These are phyloP conservation scores for Setomelanomma holmii DNA, from an alignment of 2,329 filamentous ascomycete species.

Conservation along the genomic window DNA sequence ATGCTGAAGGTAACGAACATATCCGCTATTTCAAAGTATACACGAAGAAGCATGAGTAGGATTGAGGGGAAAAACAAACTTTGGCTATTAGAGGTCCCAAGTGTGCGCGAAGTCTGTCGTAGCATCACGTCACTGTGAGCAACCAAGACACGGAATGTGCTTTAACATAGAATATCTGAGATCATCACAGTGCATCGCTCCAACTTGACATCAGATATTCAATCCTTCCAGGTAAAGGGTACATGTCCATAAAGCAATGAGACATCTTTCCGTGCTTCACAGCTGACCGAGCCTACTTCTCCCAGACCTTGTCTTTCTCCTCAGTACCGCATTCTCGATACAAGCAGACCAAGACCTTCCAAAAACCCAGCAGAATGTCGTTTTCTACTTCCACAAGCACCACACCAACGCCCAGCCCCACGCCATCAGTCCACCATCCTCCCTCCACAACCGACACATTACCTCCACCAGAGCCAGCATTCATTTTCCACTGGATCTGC, in stretches of 20 bases:
- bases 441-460: not conserved
- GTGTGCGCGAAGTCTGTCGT: not conserved
- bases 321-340: no score
- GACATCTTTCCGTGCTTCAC: no score
- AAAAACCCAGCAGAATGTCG: not conserved
- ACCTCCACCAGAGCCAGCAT: not conserved
- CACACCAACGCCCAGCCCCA: not conserved
- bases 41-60: slow-evolving; percentile 34
- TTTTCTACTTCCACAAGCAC: not conserved
- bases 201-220: no score
- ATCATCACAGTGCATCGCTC: no score
- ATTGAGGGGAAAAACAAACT: no score
- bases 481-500: slow-evolving; percentile 4
- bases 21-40: slow-evolving; percentile 44
- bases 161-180: no score
- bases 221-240: no score
- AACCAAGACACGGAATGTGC: no score
- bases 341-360: not conserved
- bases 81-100: not conserved
- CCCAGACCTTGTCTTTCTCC: no score
- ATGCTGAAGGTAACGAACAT: slow-evolving; percentile 38
- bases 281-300: no score
- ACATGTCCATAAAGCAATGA: no score
- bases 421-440: not conserved
- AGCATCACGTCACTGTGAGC: not conserved